A percentile compares a stretch with the other conserved stretches of the same genome.
Evolutionary conservation across 2,329 filamentous ascomycete genomes (phyloP).

Genomic region (Amauroascus niger): DNA sequence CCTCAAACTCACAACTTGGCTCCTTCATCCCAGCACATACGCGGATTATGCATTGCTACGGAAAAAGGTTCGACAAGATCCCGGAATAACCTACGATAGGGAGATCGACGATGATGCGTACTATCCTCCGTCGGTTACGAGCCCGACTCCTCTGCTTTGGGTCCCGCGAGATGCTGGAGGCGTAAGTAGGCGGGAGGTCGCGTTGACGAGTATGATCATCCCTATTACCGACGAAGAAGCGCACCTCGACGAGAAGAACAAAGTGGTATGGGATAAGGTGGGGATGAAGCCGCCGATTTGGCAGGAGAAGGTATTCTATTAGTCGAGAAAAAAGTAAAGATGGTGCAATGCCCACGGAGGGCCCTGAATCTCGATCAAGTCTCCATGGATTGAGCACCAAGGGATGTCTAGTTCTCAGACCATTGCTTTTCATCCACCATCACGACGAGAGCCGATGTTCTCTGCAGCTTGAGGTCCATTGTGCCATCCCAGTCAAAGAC

Average conservation of each 20-base stretch:
- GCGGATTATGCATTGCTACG: constrained; percentile 64
- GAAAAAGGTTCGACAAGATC: constrained; percentile 53
- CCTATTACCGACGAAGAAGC: constrained; percentile 71
- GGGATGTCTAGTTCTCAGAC: too few species aligned
- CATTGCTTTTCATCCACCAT: too few species aligned
- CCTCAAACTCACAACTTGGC: constrained; percentile 28
- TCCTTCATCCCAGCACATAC: constrained; percentile 66
- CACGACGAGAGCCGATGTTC: too few species aligned
- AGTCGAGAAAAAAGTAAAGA: background rate
- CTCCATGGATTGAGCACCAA: too few species aligned
- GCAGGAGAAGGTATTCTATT: constrained; percentile 45
- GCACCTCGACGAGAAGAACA: constrained; percentile 59
- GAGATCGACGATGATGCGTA: constrained; percentile 58
- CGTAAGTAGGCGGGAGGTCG: constrained; percentile 64
- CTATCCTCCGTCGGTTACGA: constrained; percentile 59
- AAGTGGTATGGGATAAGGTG: constrained; percentile 52
- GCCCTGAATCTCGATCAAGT: background rate
- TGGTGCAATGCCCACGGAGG: background rate
- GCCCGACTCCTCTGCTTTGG: constrained; percentile 60
- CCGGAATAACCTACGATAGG: constrained; percentile 51
- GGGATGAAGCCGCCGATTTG: constrained; percentile 49
- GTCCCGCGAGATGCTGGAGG: constrained; percentile 67
- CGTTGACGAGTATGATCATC: constrained; percentile 60
- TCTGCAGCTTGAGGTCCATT: too few species aligned
- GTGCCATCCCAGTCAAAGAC: too few species aligned